Evolutionary conservation across 345 rosid genomes (phyloP).

Genomic region (Pelargonium nanum): DNA sequence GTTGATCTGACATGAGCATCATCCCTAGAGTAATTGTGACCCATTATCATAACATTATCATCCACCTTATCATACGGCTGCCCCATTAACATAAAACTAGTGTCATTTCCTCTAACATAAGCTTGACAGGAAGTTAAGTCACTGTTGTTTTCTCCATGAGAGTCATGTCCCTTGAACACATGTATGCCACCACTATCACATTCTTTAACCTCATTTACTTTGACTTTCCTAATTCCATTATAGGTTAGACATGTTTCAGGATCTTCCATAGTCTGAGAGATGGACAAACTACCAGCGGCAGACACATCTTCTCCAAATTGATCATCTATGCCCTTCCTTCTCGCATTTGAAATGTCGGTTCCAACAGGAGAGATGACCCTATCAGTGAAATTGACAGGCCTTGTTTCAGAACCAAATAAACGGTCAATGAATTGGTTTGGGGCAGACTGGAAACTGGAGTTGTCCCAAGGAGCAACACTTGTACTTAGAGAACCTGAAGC

Average conservation of each 20-base stretch:
- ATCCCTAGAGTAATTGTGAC: conserved; percentile 30
- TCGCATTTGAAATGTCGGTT: conserved; percentile 17
- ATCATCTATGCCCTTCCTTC: conserved; percentile 25
- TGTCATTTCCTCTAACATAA: conserved; percentile 34
- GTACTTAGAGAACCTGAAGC: conserved; percentile 27
- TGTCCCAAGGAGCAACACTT: conserved; percentile 51
- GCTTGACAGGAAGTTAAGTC: conserved; percentile 28
- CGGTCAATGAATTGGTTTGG: conserved; percentile 54
- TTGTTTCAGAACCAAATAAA: conserved; percentile 57
- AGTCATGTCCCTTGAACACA: conserved; percentile 29
- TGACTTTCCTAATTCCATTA: conserved; percentile 53
- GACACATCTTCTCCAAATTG: conserved; percentile 37
- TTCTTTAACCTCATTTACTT: conserved; percentile 56
- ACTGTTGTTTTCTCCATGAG: conserved; percentile 23
- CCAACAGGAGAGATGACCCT: conserved; percentile 37
- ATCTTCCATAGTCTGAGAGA: conserved; percentile 47
- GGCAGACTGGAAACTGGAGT: conserved; percentile 43
- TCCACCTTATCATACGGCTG: conserved; percentile 26
- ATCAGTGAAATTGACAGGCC: conserved; percentile 42
- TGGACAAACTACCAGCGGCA: conserved; percentile 33
- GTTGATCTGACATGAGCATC: conserved; percentile 21
- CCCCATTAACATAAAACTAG: conserved; percentile 29
- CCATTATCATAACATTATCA: conserved; percentile 35
- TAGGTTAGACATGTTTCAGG: conserved; percentile 41
- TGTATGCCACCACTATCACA: conserved; percentile 23